phyloP scores from a whole-genome alignment of 148 eudicot genomes.

The Vaccinium darrowii region DNA sequence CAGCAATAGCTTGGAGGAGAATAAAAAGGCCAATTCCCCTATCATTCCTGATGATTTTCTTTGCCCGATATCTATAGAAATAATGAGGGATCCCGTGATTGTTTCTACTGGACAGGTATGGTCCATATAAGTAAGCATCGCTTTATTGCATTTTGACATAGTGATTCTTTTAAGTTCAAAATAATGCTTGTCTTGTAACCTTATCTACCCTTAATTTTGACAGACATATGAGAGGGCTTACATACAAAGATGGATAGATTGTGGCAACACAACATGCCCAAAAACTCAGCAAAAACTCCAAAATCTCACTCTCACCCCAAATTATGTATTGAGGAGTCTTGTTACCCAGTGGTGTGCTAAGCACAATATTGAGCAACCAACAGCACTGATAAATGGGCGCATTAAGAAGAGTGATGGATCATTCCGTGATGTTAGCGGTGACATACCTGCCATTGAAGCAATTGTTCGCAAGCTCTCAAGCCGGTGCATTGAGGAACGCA shows the following conservation, averaged over 20 bases:
- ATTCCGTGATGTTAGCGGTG: constrained; percentile 76
- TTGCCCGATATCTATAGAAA: constrained; percentile 86
- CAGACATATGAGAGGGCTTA: constrained; percentile 95
- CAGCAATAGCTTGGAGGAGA: constrained; percentile 38
- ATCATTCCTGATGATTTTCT: constrained; percentile 78
- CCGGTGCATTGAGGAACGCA: constrained; percentile 47
- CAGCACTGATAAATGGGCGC: constrained; percentile 53
- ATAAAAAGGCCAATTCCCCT: constrained; percentile 49
- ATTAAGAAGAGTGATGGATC: constrained; percentile 83
- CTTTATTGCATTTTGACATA: background rate
- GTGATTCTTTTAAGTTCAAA: background rate
- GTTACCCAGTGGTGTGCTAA: constrained; percentile 76
- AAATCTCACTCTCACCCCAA: constrained; percentile 74
- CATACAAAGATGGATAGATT: constrained; percentile 94
- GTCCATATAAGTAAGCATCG: background rate
- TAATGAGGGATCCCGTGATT: constrained; percentile 95
- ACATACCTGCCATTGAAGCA: constrained; percentile 64
- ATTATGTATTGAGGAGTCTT: constrained; percentile 72
- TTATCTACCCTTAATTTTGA: constrained; percentile 14
- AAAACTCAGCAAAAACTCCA: constrained; percentile 83
- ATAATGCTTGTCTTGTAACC: background rate
- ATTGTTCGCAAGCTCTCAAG: constrained; percentile 71
- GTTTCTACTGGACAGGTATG: constrained; percentile 91
- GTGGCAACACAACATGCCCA: constrained; percentile 86
- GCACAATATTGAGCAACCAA: constrained; percentile 73